Conservation (phyloP, 352 stramenopile species). For the Aphanomyces stellatus region DNA sequence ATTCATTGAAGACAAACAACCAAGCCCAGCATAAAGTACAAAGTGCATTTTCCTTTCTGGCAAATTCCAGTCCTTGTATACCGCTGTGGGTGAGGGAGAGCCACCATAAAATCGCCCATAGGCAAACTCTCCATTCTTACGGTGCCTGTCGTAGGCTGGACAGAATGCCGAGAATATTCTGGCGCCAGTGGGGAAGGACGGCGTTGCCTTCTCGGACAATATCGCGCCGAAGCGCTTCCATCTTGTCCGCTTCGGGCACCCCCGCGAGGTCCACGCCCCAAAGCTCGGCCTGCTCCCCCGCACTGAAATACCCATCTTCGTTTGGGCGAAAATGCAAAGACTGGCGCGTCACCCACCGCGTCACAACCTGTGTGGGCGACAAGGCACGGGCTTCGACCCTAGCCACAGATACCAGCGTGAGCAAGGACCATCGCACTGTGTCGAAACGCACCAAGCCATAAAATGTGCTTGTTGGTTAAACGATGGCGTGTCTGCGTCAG, state of each 20-base stretch:
- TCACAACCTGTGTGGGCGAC: neutral
- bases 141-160: neutral
- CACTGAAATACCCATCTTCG: neutral
- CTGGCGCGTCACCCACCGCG: neutral
- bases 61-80: neutral
- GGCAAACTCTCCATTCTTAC: too few species aligned
- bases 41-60: too few species aligned
- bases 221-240: neutral
- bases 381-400: neutral
- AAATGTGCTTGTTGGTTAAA: neutral
- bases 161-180: neutral
- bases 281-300: neutral
- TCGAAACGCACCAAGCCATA: neutral
- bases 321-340: neutral
- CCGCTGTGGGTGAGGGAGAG: neutral
- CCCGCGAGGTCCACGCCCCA: neutral
- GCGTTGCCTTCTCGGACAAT: neutral
- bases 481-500: neutral
- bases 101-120: neutral
- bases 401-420: neutral
- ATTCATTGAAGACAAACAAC: too few species aligned
- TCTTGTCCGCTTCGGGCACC: neutral
- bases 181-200: neutral
- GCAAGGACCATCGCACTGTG: too few species aligned
- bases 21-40: neutral